phyloP scores from a whole-genome alignment of 257 asterid species.

The Phtheirospermum japonicum region DNA sequence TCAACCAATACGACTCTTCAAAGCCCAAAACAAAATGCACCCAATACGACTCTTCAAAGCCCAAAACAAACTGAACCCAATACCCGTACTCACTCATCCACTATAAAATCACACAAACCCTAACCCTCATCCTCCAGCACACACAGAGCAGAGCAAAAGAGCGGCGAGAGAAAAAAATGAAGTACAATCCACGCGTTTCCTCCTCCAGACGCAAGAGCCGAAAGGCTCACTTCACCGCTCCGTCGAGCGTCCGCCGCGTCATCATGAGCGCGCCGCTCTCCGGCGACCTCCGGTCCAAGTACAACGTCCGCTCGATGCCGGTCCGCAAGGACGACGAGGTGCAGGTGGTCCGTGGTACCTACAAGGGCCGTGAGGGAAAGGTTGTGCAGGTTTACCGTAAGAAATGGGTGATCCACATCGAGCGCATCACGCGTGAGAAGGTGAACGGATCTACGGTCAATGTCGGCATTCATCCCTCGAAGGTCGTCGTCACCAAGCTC shows the following conservation, averaged over 20 bases:
- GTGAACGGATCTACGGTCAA: constrained; percentile 71
- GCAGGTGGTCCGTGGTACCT: constrained; percentile 68
- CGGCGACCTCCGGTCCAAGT: constrained; percentile 54
- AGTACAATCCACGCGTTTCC: constrained; percentile 66
- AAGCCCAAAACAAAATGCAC: background rate
- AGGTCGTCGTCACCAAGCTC: constrained; percentile 64
- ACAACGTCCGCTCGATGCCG: constrained; percentile 70
- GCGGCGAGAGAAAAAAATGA: constrained; percentile 39
- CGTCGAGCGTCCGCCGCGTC: constrained; percentile 72
- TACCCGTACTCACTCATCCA: background rate
- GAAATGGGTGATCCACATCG: constrained; percentile 77
- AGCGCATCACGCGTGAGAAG: constrained; percentile 75
- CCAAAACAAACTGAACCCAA: background rate
- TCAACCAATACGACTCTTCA: no score
- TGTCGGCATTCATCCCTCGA: constrained; percentile 68
- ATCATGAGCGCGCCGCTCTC: constrained; percentile 69
- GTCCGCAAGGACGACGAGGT: constrained; percentile 85
- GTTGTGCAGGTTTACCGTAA: constrained; percentile 65
- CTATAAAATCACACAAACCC: constrained; percentile 31
- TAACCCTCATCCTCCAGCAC: constrained; percentile 16
- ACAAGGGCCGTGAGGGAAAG: constrained; percentile 72
- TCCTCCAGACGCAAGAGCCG: constrained; percentile 77
- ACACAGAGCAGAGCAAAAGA: constrained; percentile 2
- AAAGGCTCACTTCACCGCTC: constrained; percentile 77
- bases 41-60: background rate